Conservation (phyloP, 257 asterid species). For the Gentiana straminea region DNA sequence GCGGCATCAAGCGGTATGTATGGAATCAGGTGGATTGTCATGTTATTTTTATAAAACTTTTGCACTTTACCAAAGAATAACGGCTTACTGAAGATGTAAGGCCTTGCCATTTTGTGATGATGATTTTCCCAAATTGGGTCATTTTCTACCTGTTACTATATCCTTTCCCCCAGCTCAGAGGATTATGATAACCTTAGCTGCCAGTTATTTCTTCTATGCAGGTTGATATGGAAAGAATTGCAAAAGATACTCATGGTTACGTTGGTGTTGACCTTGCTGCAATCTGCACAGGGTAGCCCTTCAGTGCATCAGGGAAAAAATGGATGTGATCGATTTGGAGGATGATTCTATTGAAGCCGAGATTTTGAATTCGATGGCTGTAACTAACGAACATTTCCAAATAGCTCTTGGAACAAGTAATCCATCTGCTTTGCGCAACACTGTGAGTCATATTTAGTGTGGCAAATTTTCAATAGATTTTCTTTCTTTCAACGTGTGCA, state of each 20-base stretch:
- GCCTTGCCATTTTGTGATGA: too few species aligned
- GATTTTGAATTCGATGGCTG: conserved; percentile 50
- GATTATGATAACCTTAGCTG: not conserved
- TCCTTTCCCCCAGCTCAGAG: too few species aligned
- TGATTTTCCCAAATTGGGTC: too few species aligned
- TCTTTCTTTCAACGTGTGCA: not conserved
- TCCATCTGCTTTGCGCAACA: conserved; percentile 52
- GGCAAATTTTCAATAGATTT: not conserved
- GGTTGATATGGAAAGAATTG: conserved; percentile 46
- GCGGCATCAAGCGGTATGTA: too few species aligned
- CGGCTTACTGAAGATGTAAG: too few species aligned
- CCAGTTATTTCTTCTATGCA: conserved; percentile 9
- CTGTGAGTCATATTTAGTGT: conserved; percentile 25
- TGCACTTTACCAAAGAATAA: too few species aligned
- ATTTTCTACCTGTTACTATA: too few species aligned
- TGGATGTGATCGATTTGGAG: conserved; percentile 56
- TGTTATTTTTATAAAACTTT: too few species aligned
- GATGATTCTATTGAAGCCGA: conserved; percentile 57
- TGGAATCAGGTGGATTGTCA: too few species aligned
- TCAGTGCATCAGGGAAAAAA: conserved; percentile 52
- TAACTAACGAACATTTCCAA: conserved; percentile 45
- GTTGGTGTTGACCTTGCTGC: conserved; percentile 60
- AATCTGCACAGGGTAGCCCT: conserved; percentile 58
- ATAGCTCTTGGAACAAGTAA: conserved; percentile 52
- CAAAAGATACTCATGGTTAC: conserved; percentile 45